Evolutionary conservation across 1,284 basidiomycete genomes (phyloP).

Genomic region (Sanghuangporus sanghuang): DNA sequence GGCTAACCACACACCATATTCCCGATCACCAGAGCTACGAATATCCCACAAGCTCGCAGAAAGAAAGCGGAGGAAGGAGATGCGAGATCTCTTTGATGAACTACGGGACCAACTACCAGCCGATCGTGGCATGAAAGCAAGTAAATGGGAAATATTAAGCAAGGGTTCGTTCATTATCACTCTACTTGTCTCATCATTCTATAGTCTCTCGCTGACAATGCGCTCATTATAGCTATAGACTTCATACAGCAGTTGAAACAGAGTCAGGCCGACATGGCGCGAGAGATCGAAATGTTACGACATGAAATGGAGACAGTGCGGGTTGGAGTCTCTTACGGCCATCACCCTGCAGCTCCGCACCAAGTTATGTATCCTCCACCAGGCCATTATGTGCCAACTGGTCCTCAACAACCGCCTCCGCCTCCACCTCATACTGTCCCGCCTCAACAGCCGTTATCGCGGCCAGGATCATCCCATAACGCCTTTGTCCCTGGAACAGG

Average conservation of each 20-base stretch:
- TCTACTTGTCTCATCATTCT: not conserved
- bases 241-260: conserved; percentile 77
- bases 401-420: conserved; percentile 25
- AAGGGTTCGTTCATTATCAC: conserved; percentile 55
- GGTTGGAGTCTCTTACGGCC: conserved; percentile 50
- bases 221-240: conserved; percentile 66
- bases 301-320: conserved; percentile 68
- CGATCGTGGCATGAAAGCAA: conserved; percentile 89
- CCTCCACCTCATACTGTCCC: conserved; percentile 36
- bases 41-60: conserved; percentile 94
- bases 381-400: conserved; percentile 11
- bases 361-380: conserved; percentile 43
- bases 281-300: conserved; percentile 73
- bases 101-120: conserved; percentile 85
- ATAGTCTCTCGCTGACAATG: conserved; percentile 11
- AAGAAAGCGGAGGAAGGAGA: conserved; percentile 91
- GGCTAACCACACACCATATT: conserved; percentile 72
- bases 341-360: conserved; percentile 41
- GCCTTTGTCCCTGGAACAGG: conserved; percentile 36
- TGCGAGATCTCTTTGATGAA: conserved; percentile 97
- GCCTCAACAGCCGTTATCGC: conserved; percentile 27
- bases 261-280: conserved; percentile 66
- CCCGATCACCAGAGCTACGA: conserved; percentile 87
- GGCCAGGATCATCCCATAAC: conserved; percentile 46
- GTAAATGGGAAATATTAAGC: conserved; percentile 95